phyloP scores from a whole-genome alignment of 495 filamentous ascomycete genomes.

The Tuber borchii region DNA sequence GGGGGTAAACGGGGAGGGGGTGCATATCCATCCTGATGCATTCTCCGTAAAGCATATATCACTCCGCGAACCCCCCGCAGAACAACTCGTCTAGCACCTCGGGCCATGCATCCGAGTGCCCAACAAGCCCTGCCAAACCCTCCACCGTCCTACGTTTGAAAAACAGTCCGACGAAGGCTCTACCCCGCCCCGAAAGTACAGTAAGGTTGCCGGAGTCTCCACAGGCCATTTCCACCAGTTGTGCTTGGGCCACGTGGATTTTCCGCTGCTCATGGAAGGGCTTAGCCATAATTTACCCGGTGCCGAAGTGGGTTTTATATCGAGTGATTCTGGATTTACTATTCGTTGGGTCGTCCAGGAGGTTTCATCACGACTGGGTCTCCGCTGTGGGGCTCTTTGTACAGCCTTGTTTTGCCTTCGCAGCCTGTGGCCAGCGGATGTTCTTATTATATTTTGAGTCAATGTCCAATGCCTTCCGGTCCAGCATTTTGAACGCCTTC shows the following conservation, averaged over 20 bases:
- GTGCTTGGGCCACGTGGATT: neutral
- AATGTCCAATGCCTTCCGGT: constrained; percentile 3
- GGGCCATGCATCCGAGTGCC: neutral
- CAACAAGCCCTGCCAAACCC: constrained; percentile 8
- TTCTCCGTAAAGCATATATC: constrained; percentile 7
- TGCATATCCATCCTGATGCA: constrained; percentile 17
- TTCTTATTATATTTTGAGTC: constrained; percentile 9
- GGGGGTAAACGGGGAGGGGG: neutral
- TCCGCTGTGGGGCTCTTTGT: constrained; percentile 1
- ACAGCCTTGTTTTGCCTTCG: constrained; percentile 12
- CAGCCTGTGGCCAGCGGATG: constrained; percentile 13
- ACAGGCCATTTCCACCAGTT: constrained; percentile 5
- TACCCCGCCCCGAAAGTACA: neutral
- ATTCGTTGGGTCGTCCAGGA: neutral
- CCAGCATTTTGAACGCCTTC: neutral
- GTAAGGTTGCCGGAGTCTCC: constrained; percentile 22
- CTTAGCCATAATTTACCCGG: neutral
- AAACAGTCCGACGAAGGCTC: constrained; percentile 17
- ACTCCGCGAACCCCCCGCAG: constrained; percentile 8
- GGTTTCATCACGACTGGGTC: constrained; percentile 11
- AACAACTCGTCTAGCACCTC: constrained; percentile 12
- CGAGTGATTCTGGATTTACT: neutral
- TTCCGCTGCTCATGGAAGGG: neutral
- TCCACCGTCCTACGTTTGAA: constrained; percentile 11
- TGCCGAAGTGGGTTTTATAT: neutral